These are phyloP conservation scores for Metschnikowia reukaufii DNA, from an alignment of 805 yeast genomes.

Conservation along the genomic window DNA sequence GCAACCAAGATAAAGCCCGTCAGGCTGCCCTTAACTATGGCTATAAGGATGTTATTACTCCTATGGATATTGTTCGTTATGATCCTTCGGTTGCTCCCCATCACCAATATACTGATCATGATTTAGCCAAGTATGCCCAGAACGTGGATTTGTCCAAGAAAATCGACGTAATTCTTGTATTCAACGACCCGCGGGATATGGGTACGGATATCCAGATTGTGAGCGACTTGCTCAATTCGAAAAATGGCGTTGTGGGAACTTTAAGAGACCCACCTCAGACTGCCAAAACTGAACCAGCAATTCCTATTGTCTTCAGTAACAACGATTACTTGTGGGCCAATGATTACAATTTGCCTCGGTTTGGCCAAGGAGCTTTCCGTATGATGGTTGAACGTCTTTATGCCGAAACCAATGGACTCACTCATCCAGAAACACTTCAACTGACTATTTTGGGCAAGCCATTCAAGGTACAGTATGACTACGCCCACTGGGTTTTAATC, in stretches of 20 bases:
- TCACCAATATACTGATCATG: conserved; percentile 50
- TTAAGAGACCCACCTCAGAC: conserved; percentile 28
- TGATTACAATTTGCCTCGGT: conserved; percentile 71
- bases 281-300: conserved; percentile 42
- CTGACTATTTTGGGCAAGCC: conserved; percentile 81
- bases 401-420: conserved; percentile 49
- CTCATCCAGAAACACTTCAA: conserved; percentile 34
- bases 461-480: conserved; percentile 72
- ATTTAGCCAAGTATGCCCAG: conserved; percentile 44
- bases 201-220: conserved; percentile 81
- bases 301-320: conserved; percentile 79
- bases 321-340: conserved; percentile 88
- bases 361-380: conserved; percentile 90
- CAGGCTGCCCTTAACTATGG: conserved; percentile 76
- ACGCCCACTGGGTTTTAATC: conserved; percentile 70
- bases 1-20: conserved; percentile 66
- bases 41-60: conserved; percentile 68
- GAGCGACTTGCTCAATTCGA: conserved; percentile 64
- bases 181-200: conserved; percentile 88
- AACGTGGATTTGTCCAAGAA: conserved; percentile 33
- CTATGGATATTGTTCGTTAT: conserved; percentile 66
- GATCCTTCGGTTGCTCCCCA: conserved; percentile 68
- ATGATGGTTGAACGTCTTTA: conserved; percentile 62
- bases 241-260: conserved; percentile 66
- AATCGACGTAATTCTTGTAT: conserved; percentile 76